Evolutionary conservation across 352 stramenopile genomes (phyloP).

Genomic region (Pythium phragmiticola): DNA sequence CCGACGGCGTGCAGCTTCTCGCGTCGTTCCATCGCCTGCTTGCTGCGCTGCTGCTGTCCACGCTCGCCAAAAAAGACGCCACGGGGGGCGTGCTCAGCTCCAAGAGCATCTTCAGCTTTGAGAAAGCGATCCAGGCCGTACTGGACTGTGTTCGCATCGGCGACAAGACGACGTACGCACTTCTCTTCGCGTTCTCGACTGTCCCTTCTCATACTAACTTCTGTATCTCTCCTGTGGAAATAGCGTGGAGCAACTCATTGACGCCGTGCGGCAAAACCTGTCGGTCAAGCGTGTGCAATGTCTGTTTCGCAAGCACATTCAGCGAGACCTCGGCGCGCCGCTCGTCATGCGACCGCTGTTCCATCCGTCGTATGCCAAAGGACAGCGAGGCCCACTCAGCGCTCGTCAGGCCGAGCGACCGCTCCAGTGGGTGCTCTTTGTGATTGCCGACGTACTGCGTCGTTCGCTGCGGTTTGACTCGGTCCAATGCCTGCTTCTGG

Average conservation of each 20-base stretch:
- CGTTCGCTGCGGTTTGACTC: conserved; percentile 36
- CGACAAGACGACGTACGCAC: conserved; percentile 46
- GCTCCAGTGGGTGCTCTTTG: conserved; percentile 52
- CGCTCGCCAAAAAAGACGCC: conserved; percentile 53
- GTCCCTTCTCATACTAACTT: neutral
- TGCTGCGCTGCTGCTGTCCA: conserved; percentile 46
- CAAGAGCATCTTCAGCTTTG: conserved; percentile 54
- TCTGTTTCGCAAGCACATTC: conserved; percentile 66
- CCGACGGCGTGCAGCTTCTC: conserved; percentile 54
- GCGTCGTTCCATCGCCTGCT: conserved; percentile 63
- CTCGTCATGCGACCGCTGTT: conserved; percentile 75
- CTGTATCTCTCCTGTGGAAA: too few relatives aligned
- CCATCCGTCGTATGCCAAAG: conserved; percentile 55
- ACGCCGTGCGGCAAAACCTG: conserved; percentile 69
- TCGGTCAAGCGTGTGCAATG: conserved; percentile 69
- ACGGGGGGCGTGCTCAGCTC: conserved; percentile 53
- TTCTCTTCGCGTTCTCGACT: neutral
- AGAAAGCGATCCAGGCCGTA: conserved; percentile 58
- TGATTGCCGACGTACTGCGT: conserved; percentile 62
- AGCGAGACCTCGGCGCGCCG: conserved; percentile 58
- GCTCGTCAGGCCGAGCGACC: conserved; percentile 43
- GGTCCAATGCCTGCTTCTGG: conserved; percentile 31
- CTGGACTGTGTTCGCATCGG: conserved; percentile 66
- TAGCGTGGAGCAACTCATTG: conserved; percentile 57
- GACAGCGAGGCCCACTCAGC: conserved; percentile 18